Evolutionary conservation across 2,329 filamentous ascomycete species (phyloP), one percentile per base, ranked within the genome.

Genomic region (Parascedosporium putredinis): DNA sequence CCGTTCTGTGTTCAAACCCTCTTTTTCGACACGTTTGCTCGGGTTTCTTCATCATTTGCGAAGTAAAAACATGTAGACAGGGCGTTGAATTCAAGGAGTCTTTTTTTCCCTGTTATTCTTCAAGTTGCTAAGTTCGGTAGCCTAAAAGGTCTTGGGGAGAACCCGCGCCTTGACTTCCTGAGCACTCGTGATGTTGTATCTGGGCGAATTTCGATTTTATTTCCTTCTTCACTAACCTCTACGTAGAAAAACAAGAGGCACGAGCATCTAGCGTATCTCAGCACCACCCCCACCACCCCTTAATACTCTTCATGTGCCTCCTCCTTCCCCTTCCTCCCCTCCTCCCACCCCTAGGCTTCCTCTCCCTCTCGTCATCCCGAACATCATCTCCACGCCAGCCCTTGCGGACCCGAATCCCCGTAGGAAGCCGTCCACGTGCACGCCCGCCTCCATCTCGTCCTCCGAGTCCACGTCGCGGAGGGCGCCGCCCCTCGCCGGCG

Each of bases 381-480:
- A 29, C 23, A 43, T 49, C 47, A 6, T 42, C 22, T 16, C 47
- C 67, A 36, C 71, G 62, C 75, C 74, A 79, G 0, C 74, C 75
- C 40, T 59, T 64, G 5, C 69, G 64, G 1, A 68, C 62, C 51
- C 68, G 65, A 48, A 86, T 71, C 3, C 75, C 73, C 58, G 70
- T 68, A 88, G 55, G 57, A 84, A 88, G 0, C 83, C 79, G 61
- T 88, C 83, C 1, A 79, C 73, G 56, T 86, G 83, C 18, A 86
- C 78, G 0, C 72, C 82, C 0, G 81, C 83, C 7, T 71, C 56
- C 57, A 79, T 74, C 57, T 81, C 77, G 51, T 73, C 75, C 57
- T 69, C 74, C 52, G 72, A 67, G 18, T 67, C 66, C 27, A 60
- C 55, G 18, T 67, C 61, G 31, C 67, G 57, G n/a, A 18, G 24